Conservation (phyloP, 495 filamentous ascomycete species). For the Parachaetomium inaequale region DNA sequence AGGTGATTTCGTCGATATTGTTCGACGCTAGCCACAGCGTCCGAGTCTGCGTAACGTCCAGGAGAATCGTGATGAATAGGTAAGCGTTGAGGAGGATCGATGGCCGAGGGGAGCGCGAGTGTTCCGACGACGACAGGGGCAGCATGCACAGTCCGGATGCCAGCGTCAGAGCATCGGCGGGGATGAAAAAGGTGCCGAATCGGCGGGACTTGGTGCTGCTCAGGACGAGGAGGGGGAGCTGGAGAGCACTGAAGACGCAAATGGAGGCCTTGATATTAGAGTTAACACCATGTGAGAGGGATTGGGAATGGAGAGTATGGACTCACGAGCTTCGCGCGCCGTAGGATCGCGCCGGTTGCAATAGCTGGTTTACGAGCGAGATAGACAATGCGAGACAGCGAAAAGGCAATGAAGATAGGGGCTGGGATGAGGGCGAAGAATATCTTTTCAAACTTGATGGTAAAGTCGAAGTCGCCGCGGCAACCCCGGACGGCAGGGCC, state of each 20-base stretch:
- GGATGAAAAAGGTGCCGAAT: slow-evolving; percentile 13
- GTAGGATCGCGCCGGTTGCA: slow-evolving; percentile 36
- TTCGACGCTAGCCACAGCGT: slow-evolving; percentile 55
- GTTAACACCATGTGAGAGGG: background rate
- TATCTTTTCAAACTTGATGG: slow-evolving; percentile 44
- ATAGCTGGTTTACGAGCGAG: slow-evolving; percentile 34
- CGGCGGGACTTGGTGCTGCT: slow-evolving; percentile 17
- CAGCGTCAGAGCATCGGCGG: slow-evolving; percentile 31
- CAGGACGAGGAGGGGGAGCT: slow-evolving; percentile 35
- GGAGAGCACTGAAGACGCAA: background rate
- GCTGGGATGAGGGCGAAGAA: slow-evolving; percentile 46
- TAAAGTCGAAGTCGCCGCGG: slow-evolving; percentile 46
- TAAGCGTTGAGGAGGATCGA: slow-evolving; percentile 60
- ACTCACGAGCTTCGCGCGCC: slow-evolving; percentile 37
- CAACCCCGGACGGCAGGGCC: slow-evolving; percentile 26
- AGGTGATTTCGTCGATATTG: slow-evolving; percentile 27
- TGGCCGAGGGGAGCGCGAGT: slow-evolving; percentile 50
- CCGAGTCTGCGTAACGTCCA: slow-evolving; percentile 54
- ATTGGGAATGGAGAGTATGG: too few relatives aligned
- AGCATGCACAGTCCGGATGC: slow-evolving; percentile 33
- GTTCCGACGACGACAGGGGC: slow-evolving; percentile 55
- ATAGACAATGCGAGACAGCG: slow-evolving; percentile 34
- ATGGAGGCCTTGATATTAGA: too few relatives aligned
- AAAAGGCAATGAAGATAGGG: slow-evolving; percentile 38
- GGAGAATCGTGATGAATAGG: slow-evolving; percentile 56